Conservation (phyloP, 306 rosid species). For the Hippophae rhamnoides region DNA sequence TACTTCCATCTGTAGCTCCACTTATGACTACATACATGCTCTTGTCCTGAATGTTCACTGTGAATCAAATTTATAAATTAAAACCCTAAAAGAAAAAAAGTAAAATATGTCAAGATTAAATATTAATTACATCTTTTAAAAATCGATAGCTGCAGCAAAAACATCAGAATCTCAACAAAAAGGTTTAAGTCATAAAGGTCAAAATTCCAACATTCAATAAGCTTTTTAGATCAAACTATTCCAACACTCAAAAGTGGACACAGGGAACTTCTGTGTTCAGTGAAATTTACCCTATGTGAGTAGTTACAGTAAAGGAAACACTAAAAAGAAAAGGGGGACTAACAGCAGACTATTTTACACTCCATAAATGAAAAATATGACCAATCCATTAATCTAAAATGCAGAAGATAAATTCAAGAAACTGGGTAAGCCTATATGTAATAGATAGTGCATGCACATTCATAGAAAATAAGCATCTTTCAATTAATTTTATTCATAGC, state of each 20-base stretch:
- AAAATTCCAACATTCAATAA: background rate
- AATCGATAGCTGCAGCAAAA: too few species aligned
- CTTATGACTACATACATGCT: constrained; percentile 54
- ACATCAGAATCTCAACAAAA: background rate
- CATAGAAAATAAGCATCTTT: too few species aligned
- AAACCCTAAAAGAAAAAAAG: constrained; percentile 10
- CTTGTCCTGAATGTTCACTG: constrained; percentile 38
- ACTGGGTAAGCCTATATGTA: too few species aligned
- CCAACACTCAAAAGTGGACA: background rate
- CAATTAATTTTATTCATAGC: too few species aligned
- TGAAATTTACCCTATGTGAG: background rate
- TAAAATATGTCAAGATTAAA: constrained; percentile 14
- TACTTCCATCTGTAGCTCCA: constrained; percentile 95
- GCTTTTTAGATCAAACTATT: background rate
- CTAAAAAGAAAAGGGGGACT: background rate
- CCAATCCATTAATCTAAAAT: too few species aligned
- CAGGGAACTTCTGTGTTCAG: background rate
- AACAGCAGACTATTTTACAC: background rate
- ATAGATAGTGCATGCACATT: too few species aligned
- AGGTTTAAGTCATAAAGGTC: background rate
- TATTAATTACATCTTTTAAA: background rate
- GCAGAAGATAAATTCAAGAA: too few species aligned
- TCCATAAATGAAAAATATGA: background rate
- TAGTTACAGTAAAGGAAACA: background rate
- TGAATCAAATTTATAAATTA: constrained; percentile 19